These are phyloP conservation scores for Penicillium roqueforti DNA, from an alignment of 495 filamentous ascomycete species.

Conservation along the genomic window DNA sequence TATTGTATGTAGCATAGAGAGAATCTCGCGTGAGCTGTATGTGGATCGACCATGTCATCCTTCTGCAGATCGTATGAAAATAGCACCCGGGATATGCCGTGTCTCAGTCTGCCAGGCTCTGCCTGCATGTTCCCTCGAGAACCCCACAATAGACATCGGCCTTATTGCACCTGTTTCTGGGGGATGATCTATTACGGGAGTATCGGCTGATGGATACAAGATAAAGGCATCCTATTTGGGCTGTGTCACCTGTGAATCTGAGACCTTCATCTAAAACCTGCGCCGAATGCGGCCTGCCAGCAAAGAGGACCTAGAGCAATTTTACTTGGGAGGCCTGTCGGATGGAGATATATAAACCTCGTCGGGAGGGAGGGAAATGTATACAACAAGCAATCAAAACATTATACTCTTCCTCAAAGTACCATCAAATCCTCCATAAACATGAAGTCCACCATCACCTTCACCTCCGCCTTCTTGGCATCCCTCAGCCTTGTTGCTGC, in stretches of 20 bases:
- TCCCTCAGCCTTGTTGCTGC: slow-evolving; percentile 16
- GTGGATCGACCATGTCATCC: background rate
- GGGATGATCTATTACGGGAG: background rate
- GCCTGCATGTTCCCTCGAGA: background rate
- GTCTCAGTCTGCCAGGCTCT: background rate
- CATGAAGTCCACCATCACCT: slow-evolving; percentile 23
- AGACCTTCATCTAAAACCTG: slow-evolving; percentile 29
- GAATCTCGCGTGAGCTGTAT: background rate
- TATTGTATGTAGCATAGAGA: background rate
- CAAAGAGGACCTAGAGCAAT: slow-evolving; percentile 11
- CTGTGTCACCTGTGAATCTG: slow-evolving; percentile 13
- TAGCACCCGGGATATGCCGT: background rate
- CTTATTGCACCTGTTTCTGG: slow-evolving; percentile 10
- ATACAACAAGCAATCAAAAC: background rate
- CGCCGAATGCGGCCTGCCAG: slow-evolving; percentile 4
- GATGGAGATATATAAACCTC: slow-evolving; percentile 17
- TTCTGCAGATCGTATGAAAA: background rate
- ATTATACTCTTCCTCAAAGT: background rate
- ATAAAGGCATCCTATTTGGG: background rate
- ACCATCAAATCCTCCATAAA: background rate
- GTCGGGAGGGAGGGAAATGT: background rate
- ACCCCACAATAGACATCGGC: slow-evolving; percentile 1
- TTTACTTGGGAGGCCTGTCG: slow-evolving; percentile 1
- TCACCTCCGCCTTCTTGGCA: slow-evolving; percentile 21
- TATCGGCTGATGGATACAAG: background rate